Base-by-base conservation (phyloP, 1,139 yeast genomes). In the Pichia sp. region DNA sequence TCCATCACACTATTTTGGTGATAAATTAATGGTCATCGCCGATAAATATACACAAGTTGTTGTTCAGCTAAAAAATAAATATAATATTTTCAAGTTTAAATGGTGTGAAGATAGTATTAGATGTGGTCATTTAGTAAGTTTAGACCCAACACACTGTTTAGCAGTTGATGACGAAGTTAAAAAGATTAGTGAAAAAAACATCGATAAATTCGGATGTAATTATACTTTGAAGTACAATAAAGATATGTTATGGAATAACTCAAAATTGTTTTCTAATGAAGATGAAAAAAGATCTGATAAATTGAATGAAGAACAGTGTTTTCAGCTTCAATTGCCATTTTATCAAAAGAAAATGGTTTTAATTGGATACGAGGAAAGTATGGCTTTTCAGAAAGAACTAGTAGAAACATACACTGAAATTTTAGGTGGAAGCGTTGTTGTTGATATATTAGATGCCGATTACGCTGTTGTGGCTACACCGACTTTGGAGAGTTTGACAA, bases 101-200 rank as follows among this genome's bases (percentile, higher is more conserved):
- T 92, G 96, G 95, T 63, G 88, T 7, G 68, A 79, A 42, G 89
- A 86, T 55, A 80, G 95, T 57, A 67, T 86, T 3, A 58, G 66
- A 11, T 64, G 70, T 27, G 58, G 66, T 0, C 53, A 59, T 2
- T 48, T 81, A 2, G 64, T 87, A 0, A 75, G 74, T 1, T 57
- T 84, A 9, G 95, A 87, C 56, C 84, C 87, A 0, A 59, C 65
- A 8, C 80, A 86, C 58, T 67, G 83, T 37, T 72, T 76, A 42
- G 52, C 53, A 38, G 76, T 68, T 2, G 66, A 70, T 3, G 54
- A 61, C 18, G 53, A 49, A 0, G 48, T 73, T 33, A 33, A 50
- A 38, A 45, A 49, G 5, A 32, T 48, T 2, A 61, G 69, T 7
- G 28, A 37, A 3, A 43, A 48, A 10, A 66, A 71, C 41, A 69